Percentiles rank a stretch among this genome's conserved stretches.
Evolutionary conservation across 306 rosid species (phyloP).

Genomic region (Gleditsia sinensis): DNA sequence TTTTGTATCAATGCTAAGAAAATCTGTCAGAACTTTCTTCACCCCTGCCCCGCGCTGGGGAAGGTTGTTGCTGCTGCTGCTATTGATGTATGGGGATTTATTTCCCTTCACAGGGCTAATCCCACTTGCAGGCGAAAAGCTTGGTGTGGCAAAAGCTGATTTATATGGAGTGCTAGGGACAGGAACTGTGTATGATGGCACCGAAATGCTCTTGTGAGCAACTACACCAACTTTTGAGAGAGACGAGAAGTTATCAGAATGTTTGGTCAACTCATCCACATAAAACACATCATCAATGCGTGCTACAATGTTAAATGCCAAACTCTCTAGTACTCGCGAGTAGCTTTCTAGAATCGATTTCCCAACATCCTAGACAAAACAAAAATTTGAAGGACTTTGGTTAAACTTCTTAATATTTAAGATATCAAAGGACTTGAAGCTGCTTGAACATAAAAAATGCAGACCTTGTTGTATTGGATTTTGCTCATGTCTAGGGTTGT

Average conservation of each 20-base stretch:
- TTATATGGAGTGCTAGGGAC: conserved; percentile 73
- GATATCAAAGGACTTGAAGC: neutral
- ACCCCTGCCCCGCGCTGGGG: conserved; percentile 56
- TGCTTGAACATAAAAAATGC: neutral
- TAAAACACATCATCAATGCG: conserved; percentile 44
- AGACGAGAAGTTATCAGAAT: conserved; percentile 67
- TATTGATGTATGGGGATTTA: conserved; percentile 55
- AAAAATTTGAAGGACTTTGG: conserved; percentile 14
- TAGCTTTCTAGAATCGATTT: conserved; percentile 92
- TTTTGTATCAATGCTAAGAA: conserved; percentile 65
- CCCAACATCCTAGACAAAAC: conserved; percentile 75
- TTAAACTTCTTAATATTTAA: neutral
- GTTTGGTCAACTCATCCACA: conserved; percentile 75
- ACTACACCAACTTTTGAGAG: conserved; percentile 69
- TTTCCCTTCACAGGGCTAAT: conserved; percentile 64
- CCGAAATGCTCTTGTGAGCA: conserved; percentile 63
- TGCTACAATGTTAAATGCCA: conserved; percentile 83
- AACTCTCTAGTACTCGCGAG: conserved; percentile 89
- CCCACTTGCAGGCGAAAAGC: conserved; percentile 16
- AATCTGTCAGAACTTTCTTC: conserved; percentile 79
- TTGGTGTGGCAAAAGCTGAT: conserved; percentile 72
- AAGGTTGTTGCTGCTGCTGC: conserved; percentile 48
- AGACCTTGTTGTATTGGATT: conserved; percentile 94
- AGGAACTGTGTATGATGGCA: conserved; percentile 32
- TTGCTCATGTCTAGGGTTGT: conserved; percentile 90